Percentiles rank a stretch among this genome's conserved stretches.
These are phyloP conservation scores for Myxozyma mucilagina DNA, from an alignment of 805 yeast species.

Conservation along the genomic window DNA sequence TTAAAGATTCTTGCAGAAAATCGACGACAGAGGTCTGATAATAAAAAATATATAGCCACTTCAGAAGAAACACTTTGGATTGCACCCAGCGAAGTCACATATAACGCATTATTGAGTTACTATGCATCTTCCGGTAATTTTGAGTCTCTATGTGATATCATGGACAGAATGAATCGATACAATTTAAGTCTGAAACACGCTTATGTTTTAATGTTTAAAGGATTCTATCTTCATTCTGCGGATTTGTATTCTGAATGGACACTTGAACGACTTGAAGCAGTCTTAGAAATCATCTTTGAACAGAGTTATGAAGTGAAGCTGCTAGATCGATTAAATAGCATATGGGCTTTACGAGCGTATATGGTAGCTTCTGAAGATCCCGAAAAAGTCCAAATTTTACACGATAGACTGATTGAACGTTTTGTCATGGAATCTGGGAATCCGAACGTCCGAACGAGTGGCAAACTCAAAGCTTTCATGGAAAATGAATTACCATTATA, in stretches of 20 bases:
- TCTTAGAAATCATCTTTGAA: constrained; percentile 19
- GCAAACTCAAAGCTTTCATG: constrained; percentile 6
- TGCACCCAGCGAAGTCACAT: constrained; percentile 31
- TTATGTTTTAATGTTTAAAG: constrained; percentile 20
- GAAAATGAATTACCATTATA: not conserved
- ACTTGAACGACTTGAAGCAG: constrained; percentile 12
- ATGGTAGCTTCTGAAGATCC: constrained; percentile 1
- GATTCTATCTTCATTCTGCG: constrained; percentile 20
- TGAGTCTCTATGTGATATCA: constrained; percentile 18
- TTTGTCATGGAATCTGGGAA: constrained; percentile 1
- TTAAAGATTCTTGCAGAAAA: constrained; percentile 7
- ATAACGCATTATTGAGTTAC: constrained; percentile 31
- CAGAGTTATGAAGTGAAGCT: not conserved
- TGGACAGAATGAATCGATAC: constrained; percentile 31
- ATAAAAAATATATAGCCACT: constrained; percentile 1
- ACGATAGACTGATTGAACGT: constrained; percentile 3
- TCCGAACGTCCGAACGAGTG: not conserved
- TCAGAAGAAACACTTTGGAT: constrained; percentile 28
- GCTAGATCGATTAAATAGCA: constrained; percentile 5
- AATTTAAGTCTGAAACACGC: constrained; percentile 12
- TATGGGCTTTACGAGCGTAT: constrained; percentile 21
- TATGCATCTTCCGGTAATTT: constrained; percentile 33
- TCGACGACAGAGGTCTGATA: not conserved
- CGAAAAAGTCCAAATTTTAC: not conserved
- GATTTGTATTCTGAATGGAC: constrained; percentile 18